phyloP scores from a whole-genome alignment of 345 rosid genomes.

The Arabis hirsuta region DNA sequence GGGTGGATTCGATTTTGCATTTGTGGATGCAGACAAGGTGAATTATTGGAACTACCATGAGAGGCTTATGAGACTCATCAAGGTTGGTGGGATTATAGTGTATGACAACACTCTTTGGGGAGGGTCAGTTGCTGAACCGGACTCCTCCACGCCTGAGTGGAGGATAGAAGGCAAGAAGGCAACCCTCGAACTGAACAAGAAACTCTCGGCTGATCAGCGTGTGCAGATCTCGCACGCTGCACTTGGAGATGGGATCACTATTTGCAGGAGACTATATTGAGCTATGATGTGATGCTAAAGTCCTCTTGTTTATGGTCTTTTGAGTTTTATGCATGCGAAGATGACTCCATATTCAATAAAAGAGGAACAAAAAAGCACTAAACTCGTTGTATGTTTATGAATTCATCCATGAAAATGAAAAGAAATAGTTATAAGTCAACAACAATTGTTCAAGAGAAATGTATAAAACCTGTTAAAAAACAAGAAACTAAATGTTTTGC shows the following conservation, averaged over 20 bases:
- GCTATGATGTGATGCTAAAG: conserved; percentile 1
- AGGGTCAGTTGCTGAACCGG: conserved; percentile 54
- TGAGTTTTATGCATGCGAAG: not conserved
- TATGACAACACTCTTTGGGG: conserved; percentile 66
- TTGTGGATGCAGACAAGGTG: conserved; percentile 63
- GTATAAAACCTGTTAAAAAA: not conserved
- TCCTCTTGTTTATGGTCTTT: not conserved
- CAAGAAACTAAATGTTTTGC: not conserved
- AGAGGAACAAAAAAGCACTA: not conserved
- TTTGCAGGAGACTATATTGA: conserved; percentile 50
- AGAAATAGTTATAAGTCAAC: too few species aligned
- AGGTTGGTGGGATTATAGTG: conserved; percentile 58
- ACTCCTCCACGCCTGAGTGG: conserved; percentile 36
- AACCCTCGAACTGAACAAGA: conserved; percentile 49
- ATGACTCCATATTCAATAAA: not conserved
- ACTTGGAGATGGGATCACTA: conserved; percentile 60
- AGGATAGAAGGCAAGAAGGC: conserved; percentile 16
- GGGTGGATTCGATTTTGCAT: conserved; percentile 58
- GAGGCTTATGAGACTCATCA: conserved; percentile 57
- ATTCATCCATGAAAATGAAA: too few species aligned
- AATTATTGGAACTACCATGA: conserved; percentile 61
- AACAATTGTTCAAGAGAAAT: not conserved
- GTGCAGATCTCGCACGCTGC: conserved; percentile 60
- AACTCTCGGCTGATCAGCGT: conserved; percentile 53
- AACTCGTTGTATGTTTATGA: conserved; percentile 4